Conservation (phyloP, 2,329 filamentous ascomycete species). For the Pseudopyrenochaeta lycopersici region DNA sequence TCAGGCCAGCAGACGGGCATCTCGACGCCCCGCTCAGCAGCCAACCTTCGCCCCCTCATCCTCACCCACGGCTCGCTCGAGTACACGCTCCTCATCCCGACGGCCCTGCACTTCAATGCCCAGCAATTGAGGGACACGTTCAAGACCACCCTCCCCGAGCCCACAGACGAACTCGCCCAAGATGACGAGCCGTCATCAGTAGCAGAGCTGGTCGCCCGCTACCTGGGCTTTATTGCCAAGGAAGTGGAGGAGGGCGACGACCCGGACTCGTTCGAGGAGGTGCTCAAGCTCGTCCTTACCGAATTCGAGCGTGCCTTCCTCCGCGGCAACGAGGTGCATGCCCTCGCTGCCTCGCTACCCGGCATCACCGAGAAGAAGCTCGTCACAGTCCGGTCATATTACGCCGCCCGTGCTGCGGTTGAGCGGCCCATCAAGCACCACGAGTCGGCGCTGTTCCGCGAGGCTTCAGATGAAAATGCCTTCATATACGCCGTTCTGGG, state of each 20-base stretch:
- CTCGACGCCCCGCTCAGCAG: conserved; percentile 92
- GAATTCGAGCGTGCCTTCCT: conserved; percentile 97
- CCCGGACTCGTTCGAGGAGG: conserved; percentile 88
- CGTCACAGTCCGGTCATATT: conserved; percentile 89
- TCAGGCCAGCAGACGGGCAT: conserved; percentile 93
- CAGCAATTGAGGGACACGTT: conserved; percentile 94
- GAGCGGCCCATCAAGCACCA: conserved; percentile 90
- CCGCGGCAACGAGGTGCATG: conserved; percentile 94
- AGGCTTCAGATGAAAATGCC: conserved; percentile 83
- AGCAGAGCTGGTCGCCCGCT: conserved; percentile 89
- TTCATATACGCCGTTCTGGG: conserved; percentile 94
- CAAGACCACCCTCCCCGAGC: conserved; percentile 80
- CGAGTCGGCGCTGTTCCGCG: conserved; percentile 90
- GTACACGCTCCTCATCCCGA: conserved; percentile 94
- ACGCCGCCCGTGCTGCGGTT: conserved; percentile 82
- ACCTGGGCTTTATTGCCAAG: conserved; percentile 86
- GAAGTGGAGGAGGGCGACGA: conserved; percentile 95
- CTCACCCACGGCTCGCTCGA: conserved; percentile 94
- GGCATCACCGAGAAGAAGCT: conserved; percentile 95
- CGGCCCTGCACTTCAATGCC: conserved; percentile 94
- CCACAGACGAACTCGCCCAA: conserved; percentile 95
- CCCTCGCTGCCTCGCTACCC: conserved; percentile 82
- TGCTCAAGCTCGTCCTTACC: conserved; percentile 89
- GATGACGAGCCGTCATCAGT: conserved; percentile 99
- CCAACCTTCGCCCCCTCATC: conserved; percentile 89